Evolutionary conservation across 352 stramenopile species (phyloP).

Genomic region (Pythium coloratum): DNA sequence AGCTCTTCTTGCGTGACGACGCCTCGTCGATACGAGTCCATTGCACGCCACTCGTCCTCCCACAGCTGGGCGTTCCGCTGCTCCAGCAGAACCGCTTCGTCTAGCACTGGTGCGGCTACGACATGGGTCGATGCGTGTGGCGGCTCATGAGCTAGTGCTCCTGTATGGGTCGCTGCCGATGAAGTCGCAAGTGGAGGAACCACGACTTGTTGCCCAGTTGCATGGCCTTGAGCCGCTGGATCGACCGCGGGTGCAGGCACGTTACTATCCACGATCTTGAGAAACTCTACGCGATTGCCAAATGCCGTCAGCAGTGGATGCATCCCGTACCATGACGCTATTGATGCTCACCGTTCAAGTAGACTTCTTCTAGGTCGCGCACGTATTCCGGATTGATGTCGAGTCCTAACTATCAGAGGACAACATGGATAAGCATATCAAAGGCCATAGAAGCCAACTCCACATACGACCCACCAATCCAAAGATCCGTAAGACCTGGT

Average conservation of each 20-base stretch:
- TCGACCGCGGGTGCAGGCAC: conserved; percentile 18
- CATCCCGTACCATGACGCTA: not conserved
- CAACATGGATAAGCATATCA: not conserved
- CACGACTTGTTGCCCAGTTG: not conserved
- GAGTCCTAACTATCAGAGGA: conserved; percentile 39
- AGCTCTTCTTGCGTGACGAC: conserved; percentile 45
- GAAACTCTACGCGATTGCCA: conserved; percentile 41
- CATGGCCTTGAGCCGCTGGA: not conserved
- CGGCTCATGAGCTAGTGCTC: not conserved
- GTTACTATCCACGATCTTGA: conserved; percentile 74
- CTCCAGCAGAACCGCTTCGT: conserved; percentile 23
- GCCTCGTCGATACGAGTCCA: conserved; percentile 56
- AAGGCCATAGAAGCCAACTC: not conserved
- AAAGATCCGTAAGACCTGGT: conserved; percentile 68
- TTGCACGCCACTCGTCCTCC: conserved; percentile 52
- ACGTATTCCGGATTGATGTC: conserved; percentile 54
- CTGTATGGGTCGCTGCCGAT: not conserved
- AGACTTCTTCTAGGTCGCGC: conserved; percentile 59
- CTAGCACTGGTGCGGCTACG: not conserved
- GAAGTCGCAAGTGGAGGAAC: not conserved
- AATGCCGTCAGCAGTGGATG: not conserved
- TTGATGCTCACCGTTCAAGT: conserved; percentile 31
- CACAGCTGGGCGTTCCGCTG: conserved; percentile 34
- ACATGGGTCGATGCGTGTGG: not conserved
- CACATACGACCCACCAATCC: conserved; percentile 34